Evolutionary conservation across 176 grass and related monocot species (phyloP).

Genomic region (Phoenix dactylifera): DNA sequence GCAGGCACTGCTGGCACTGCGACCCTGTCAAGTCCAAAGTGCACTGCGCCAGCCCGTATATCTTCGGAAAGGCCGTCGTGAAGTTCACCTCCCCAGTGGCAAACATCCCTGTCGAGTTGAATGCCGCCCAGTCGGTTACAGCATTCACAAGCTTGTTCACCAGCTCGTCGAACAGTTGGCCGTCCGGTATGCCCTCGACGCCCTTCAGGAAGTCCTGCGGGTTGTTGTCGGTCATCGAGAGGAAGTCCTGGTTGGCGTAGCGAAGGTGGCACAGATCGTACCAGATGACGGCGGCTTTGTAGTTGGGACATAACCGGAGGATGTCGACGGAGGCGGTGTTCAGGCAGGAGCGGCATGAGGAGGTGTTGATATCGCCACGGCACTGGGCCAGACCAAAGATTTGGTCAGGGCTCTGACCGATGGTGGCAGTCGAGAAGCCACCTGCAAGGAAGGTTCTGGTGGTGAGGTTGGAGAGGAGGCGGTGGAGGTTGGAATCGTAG

Average conservation of each 20-base stretch:
- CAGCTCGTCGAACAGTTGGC: constrained; percentile 9
- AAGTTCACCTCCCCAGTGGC: constrained; percentile 20
- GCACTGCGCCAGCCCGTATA: constrained; percentile 66
- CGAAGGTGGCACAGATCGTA: too few relatives aligned
- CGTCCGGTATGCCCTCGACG: not conserved
- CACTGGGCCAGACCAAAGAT: constrained; percentile 28
- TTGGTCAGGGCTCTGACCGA: constrained; percentile 21
- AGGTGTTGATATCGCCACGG: constrained; percentile 15
- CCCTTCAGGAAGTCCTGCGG: too few relatives aligned
- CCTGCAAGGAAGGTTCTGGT: not conserved
- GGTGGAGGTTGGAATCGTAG: constrained; percentile 14
- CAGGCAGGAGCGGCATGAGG: constrained; percentile 5
- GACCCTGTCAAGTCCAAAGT: constrained; percentile 39
- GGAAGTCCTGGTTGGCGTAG: too few relatives aligned
- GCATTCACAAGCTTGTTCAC: constrained; percentile 6
- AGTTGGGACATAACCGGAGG: too few relatives aligned
- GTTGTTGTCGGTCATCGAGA: too few relatives aligned
- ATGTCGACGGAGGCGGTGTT: constrained; percentile 17
- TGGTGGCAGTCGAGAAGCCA: not conserved
- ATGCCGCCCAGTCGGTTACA: constrained; percentile 25
- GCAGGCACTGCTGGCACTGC: constrained; percentile 44
- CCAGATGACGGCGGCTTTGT: too few relatives aligned
- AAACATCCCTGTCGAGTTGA: constrained; percentile 27
- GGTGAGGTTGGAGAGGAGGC: constrained; percentile 22
- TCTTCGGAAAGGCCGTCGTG: constrained; percentile 33